Base-by-base conservation (phyloP, 768 basidiomycete species). In the Macrocybe gigantea region DNA sequence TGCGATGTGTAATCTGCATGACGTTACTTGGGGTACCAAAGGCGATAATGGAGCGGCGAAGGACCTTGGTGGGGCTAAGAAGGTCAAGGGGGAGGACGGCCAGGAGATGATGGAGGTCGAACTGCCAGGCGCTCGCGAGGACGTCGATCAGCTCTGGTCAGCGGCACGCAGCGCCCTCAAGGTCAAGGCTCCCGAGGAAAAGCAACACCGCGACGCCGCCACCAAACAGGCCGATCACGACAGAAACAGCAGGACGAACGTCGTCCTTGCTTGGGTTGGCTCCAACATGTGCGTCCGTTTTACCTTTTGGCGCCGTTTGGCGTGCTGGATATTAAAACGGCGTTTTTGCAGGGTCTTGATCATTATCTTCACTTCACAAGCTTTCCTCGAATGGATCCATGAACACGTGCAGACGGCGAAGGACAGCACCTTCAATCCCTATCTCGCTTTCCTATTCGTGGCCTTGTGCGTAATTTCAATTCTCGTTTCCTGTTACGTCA, bases 11-110 rank as follows among this genome's bases (percentile, higher is more conserved):
- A 90, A 89, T 62, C 60, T 90, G 55, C 90, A 93, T 64, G 89
- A 93, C 60, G 88, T 93, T 39, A 86, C 85, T 32, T 88, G 85
- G 92, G 93, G 93, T 51, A 94, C 93, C 30, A 92, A 94, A 60
- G 92, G 93, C 52, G 90, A 93, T 68, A 93, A 93, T 56, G 87
- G 88, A 36, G 71, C 90, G 8, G 70, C 82, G 10, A 93, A 94
- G 65, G 92, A 95, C 61, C 77, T 95, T 8, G 93, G 93, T 48
- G 82, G 85, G 7, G 93, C 91, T 1, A 93, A 93, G 74, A 93
- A 93, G 64, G 74, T 91, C 50, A 85, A 88, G 69, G 81, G 79
- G 47, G 83, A 85, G 33, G 83, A 85, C 61, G 93, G 93, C 44
- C 86, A 93, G 57, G 88, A 88, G 40, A 69, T 93, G 56, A 78